Evolutionary conservation across 108 stramenopile genomes (phyloP).

Genomic region (Pseudonitzschia pungens): DNA sequence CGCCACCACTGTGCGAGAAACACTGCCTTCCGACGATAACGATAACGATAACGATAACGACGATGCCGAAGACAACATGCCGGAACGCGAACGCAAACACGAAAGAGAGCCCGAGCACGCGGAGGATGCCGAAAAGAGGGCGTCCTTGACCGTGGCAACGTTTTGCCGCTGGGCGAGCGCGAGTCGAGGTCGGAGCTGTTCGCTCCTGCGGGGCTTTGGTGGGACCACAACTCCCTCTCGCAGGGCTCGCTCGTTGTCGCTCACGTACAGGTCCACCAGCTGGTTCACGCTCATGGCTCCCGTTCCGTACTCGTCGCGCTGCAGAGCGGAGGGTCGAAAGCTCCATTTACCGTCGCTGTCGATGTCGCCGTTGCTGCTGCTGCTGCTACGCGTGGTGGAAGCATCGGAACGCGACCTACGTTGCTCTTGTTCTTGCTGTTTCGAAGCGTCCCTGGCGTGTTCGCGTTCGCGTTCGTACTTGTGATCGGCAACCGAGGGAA

Average conservation of each 20-base stretch:
- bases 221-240: background rate
- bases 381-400: no score
- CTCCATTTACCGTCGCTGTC: background rate
- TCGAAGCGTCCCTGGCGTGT: background rate
- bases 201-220: background rate
- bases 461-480: background rate
- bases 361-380: background rate
- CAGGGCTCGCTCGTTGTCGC: conserved; percentile 22
- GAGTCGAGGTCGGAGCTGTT: background rate
- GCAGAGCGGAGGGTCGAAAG: conserved; percentile 18
- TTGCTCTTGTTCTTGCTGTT: background rate
- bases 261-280: conserved; percentile 12
- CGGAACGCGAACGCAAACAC: no score
- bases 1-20: background rate
- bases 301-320: conserved; percentile 11
- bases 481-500: background rate
- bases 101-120: no score
- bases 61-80: no score
- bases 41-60: no score
- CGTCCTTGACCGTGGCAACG: background rate
- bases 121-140: background rate
- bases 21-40: no score
- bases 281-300: background rate
- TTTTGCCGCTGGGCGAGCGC: background rate
- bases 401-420: no score